phyloP scores from a whole-genome alignment of 208 protist genomes.

The Acanthamoeba castellanii region DNA sequence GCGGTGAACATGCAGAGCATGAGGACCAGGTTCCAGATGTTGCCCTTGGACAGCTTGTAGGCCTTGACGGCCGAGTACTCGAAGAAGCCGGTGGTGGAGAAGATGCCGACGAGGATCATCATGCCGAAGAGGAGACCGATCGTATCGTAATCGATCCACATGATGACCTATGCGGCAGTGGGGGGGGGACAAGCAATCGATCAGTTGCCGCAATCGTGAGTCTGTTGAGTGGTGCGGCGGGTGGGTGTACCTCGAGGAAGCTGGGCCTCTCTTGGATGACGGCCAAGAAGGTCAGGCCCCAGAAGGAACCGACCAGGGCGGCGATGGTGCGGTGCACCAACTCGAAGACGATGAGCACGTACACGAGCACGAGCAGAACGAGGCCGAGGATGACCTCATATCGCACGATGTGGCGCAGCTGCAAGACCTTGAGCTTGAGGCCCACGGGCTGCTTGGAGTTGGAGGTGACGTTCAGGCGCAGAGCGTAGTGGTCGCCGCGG shows the following conservation, averaged over 20 bases:
- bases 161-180: constrained; percentile 46
- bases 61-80: constrained; percentile 83
- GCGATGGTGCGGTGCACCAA: constrained; percentile 85
- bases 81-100: constrained; percentile 88
- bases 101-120: constrained; percentile 89
- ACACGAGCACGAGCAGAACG: constrained; percentile 84
- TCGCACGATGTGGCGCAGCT: neutral
- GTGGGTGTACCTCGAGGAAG: constrained; percentile 60
- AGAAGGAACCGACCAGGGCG: constrained; percentile 85
- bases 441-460: neutral
- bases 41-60: constrained; percentile 83
- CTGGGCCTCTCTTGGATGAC: neutral
- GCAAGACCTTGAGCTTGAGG: neutral
- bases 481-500: neutral
- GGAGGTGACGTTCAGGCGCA: constrained; percentile 27
- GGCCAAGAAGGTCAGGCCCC: constrained; percentile 75
- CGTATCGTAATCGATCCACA: constrained; percentile 84
- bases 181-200: too few species aligned
- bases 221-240: neutral
- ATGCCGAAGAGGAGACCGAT: constrained; percentile 87
- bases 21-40: constrained; percentile 79
- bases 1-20: constrained; percentile 73
- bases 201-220: neutral
- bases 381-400: constrained; percentile 77
- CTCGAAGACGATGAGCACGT: constrained; percentile 88